Evolutionary conservation across 1,284 basidiomycete genomes (phyloP), one percentile per base, ranked within the genome.

Genomic region (Athelia sp.): DNA sequence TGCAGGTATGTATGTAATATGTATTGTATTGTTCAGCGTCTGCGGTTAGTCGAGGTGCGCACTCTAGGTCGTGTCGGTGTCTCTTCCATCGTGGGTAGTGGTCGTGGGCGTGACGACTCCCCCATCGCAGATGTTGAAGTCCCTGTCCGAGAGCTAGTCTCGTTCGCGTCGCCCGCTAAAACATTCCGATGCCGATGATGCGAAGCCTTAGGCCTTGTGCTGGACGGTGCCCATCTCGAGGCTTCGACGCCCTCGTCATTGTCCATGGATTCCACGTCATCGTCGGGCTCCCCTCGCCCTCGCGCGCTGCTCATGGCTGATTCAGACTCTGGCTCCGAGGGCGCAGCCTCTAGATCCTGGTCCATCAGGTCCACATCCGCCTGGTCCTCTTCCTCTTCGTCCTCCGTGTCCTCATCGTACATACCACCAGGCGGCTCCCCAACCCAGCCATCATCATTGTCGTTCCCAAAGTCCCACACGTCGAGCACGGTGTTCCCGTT

Each of bases 391-490:
- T 70, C 71, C n/a, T n/a, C n/a, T n/a, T n/a, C n/a, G 21, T 73
- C 71, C 40, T 75, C 73, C 35, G 67, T 73, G 45, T 77, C 78
- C 34, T 81, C 75, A 55, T 81, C 79, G 47, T 76, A 78, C 45
- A 76, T 65, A 29, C 75, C 76, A 32, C 68, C 67, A 9, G 73
- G 68, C 0, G 73, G 72, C 49, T 79, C 78, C 22, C 76, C 78
- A 47, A 76, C 62, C 78, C 78, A 80, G 47, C 76, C 72, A 19
- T 82, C 82, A 43, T n/a, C n/a, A n/a, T n/a, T n/a, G n/a, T 82
- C 83, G 43, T 70, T 74, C 3, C 85, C 87, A 63, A 91, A 92
- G 71, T 92, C 88, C 89, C 90, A 92, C 24, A 92, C 87, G 58
- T 91, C 89, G 44, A 92, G 69, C 52, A 88, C 82, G 3, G 92